These are phyloP conservation scores for Daldinia concentrica DNA, from an alignment of 495 filamentous ascomycete species.

Conservation along the genomic window DNA sequence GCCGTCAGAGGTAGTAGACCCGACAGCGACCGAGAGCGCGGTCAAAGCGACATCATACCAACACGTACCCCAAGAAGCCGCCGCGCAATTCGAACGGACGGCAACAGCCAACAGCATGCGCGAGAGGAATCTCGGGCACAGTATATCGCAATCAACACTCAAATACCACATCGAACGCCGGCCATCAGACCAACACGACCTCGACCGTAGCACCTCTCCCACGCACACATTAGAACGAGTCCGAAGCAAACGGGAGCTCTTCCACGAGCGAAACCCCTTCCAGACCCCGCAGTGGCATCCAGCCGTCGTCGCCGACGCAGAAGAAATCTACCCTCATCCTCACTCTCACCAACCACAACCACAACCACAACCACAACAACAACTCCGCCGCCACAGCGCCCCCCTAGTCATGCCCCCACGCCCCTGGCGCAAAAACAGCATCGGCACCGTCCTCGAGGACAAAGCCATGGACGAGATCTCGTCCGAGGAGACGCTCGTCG, in stretches of 20 bases:
- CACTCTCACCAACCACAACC: neutral
- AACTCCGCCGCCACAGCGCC: conserved; percentile 22
- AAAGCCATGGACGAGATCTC: conserved; percentile 31
- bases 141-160: conserved; percentile 51
- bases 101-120: conserved; percentile 54
- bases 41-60: conserved; percentile 19
- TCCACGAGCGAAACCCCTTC: conserved; percentile 35
- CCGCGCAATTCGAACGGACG: conserved; percentile 59
- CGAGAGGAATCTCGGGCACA: conserved; percentile 48
- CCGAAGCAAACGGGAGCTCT: conserved; percentile 26
- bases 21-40: neutral
- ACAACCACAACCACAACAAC: neutral
- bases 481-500: conserved; percentile 38
- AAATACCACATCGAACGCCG: conserved; percentile 46
- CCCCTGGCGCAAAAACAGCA: conserved; percentile 15
- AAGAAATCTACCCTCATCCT: neutral
- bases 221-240: conserved; percentile 38
- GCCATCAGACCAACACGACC: conserved; percentile 15
- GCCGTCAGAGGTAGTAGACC: conserved; percentile 7
- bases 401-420: neutral
- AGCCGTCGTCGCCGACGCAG: neutral
- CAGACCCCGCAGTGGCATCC: conserved; percentile 4
- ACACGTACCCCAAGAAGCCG: conserved; percentile 58
- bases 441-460: conserved; percentile 32
- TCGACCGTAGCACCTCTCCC: conserved; percentile 29